These are phyloP conservation scores for Abelmoschus esculentus DNA, from an alignment of 345 rosid genomes.

Conservation along the genomic window DNA sequence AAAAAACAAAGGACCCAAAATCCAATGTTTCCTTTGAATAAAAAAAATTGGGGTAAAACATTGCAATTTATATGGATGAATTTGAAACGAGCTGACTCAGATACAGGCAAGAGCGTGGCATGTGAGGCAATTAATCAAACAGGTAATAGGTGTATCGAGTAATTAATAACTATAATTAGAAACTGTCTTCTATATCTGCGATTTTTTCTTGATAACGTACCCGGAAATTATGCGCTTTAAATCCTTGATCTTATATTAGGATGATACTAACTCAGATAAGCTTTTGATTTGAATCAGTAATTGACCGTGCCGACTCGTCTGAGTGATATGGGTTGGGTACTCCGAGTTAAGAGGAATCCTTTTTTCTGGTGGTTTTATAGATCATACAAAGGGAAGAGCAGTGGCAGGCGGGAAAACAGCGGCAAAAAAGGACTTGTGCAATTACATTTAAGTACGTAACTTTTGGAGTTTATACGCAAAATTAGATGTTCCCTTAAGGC, in stretches of 20 bases:
- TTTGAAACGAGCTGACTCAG: conserved; percentile 5
- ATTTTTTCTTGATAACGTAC: not conserved
- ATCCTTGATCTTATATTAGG: not conserved
- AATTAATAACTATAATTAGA: conserved; percentile 5
- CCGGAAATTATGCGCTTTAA: not conserved
- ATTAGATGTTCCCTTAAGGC: not conserved
- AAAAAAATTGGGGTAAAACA: not conserved
- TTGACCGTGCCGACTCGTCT: not conserved
- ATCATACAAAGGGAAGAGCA: not conserved
- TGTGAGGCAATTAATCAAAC: conserved; percentile 8
- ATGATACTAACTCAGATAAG: not conserved
- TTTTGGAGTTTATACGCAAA: not conserved
- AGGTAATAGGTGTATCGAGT: not conserved
- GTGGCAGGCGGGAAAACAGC: conserved; percentile 1
- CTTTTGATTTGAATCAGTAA: not conserved
- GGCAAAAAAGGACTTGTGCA: not conserved
- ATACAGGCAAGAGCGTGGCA: conserved; percentile 2
- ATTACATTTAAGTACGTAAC: not conserved
- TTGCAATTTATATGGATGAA: not conserved
- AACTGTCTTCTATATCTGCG: not conserved
- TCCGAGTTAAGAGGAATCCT: not conserved
- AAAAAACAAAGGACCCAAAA: not conserved
- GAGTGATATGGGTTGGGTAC: not conserved
- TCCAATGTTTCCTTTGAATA: not conserved
- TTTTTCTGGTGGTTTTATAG: not conserved